Conservation (phyloP, 305 asterid genomes). For the Solanum hybrid region DNA sequence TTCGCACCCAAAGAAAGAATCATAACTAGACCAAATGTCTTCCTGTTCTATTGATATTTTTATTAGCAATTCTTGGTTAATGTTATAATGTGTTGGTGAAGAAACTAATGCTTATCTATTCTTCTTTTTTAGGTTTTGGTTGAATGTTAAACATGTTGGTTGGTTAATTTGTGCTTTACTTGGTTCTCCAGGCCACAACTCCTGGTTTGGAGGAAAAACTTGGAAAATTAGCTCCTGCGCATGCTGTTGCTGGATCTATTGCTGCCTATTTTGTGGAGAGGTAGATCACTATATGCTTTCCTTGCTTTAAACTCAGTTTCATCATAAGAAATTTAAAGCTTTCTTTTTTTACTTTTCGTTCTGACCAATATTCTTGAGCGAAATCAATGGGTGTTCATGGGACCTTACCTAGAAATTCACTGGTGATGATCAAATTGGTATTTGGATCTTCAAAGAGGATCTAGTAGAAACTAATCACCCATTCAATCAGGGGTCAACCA, state of each 20-base stretch:
- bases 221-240: constrained; percentile 75
- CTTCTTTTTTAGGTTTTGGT: not conserved
- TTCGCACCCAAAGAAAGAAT: constrained; percentile 66
- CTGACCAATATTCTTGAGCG: not conserved
- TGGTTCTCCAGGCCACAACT: constrained; percentile 43
- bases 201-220: constrained; percentile 67
- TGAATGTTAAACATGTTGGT: not conserved
- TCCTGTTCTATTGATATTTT: not conserved
- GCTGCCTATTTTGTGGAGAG: constrained; percentile 65
- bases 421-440: not conserved
- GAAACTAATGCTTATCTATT: not conserved
- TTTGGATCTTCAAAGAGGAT: not conserved
- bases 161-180: not conserved
- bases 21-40: constrained; percentile 52
- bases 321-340: not conserved
- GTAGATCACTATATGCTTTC: constrained; percentile 14
- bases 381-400: not conserved
- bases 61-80: not conserved
- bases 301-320: not conserved
- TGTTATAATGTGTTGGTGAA: not conserved
- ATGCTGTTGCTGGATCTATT: constrained; percentile 56
- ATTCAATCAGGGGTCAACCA: not conserved
- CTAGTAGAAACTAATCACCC: not conserved
- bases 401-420: not conserved
- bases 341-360: not conserved